Evolutionary conservation across 805 yeast species (phyloP).

Genomic region (Kuraishia borneana): DNA sequence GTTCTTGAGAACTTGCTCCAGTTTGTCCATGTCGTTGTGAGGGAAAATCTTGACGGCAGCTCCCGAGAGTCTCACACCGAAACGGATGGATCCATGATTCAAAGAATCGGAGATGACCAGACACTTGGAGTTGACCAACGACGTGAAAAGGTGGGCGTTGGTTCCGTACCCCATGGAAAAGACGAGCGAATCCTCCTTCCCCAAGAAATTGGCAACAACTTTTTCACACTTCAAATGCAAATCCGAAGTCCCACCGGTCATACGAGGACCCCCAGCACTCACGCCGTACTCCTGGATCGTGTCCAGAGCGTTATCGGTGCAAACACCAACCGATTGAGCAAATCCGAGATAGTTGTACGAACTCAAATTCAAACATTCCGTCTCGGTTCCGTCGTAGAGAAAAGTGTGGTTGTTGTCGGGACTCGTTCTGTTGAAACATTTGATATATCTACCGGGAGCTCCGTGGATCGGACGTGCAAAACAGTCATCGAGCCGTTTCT

Average conservation of each 20-base stretch:
- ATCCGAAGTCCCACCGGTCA: slow-evolving; percentile 63
- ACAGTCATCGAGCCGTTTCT: slow-evolving; percentile 85
- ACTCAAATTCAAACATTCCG: slow-evolving; percentile 74
- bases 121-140: slow-evolving; percentile 78
- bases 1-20: slow-evolving; percentile 71
- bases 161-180: slow-evolving; percentile 96
- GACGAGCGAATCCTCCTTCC: slow-evolving; percentile 78
- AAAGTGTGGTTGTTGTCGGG: slow-evolving; percentile 53
- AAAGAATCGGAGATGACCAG: slow-evolving; percentile 88
- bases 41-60: slow-evolving; percentile 86
- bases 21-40: slow-evolving; percentile 78
- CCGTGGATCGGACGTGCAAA: slow-evolving; percentile 95
- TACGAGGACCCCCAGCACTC: slow-evolving; percentile 69
- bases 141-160: slow-evolving; percentile 76
- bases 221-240: slow-evolving; percentile 66
- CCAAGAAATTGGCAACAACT: slow-evolving; percentile 74
- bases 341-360: slow-evolving; percentile 94
- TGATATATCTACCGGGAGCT: slow-evolving; percentile 88
- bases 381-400: slow-evolving; percentile 64
- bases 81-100: slow-evolving; percentile 92
- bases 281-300: slow-evolving; percentile 63
- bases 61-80: slow-evolving; percentile 88
- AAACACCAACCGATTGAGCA: slow-evolving; percentile 88
- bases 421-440: slow-evolving; percentile 71
- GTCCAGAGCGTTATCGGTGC: slow-evolving; percentile 69